Evolutionary conservation across 306 rosid genomes (phyloP).

Genomic region (Boehmeria nivea): DNA sequence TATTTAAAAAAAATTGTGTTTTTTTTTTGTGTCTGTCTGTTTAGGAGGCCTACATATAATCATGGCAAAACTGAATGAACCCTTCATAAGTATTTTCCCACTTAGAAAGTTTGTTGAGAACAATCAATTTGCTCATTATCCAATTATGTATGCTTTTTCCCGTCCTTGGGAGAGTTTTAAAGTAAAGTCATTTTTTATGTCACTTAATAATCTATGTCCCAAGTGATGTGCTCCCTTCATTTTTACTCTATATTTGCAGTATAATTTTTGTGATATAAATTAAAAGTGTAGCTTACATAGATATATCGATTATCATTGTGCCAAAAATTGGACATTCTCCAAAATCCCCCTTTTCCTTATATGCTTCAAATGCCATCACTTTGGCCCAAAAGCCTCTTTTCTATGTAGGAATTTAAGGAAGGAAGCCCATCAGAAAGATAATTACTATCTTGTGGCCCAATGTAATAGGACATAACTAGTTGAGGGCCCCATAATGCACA

Average conservation of each 20-base stretch:
- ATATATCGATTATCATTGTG: no score
- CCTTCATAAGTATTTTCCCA: background rate
- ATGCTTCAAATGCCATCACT: no score
- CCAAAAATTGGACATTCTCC: no score
- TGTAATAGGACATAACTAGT: background rate
- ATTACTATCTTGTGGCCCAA: background rate
- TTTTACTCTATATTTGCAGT: no score
- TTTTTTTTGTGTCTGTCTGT: background rate
- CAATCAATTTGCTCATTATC: conserved; percentile 1
- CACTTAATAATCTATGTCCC: no score
- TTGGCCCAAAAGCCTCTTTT: background rate
- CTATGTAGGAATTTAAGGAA: background rate
- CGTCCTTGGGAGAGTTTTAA: no score
- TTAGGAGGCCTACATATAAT: background rate
- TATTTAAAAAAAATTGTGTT: background rate
- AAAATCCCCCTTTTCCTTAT: no score
- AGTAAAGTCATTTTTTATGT: no score
- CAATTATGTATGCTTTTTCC: background rate
- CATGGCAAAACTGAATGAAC: background rate
- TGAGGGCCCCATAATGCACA: conserved; percentile 4
- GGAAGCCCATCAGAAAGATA: background rate
- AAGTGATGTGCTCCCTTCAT: no score
- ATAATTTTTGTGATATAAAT: no score
- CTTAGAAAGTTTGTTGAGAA: background rate
- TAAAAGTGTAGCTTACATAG: no score